A percentile compares a stretch with the other conserved stretches of the same genome.
phyloP scores from a whole-genome alignment of 177 flowering plant genomes.

The Vitis hybrid region DNA sequence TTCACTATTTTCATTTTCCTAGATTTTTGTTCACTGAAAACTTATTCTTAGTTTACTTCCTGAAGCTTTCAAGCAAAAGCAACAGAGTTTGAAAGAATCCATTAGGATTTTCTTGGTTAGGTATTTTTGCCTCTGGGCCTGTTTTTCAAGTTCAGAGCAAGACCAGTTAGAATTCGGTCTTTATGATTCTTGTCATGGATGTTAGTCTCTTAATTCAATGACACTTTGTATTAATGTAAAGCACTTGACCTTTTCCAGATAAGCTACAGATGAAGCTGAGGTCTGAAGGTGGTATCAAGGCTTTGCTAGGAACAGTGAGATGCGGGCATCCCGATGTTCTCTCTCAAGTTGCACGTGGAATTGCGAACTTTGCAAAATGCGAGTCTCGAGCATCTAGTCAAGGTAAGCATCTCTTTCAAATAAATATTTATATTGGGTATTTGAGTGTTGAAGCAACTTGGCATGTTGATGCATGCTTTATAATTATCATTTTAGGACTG shows the following conservation, averaged over 20 bases:
- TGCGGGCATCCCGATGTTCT: constrained; percentile 96
- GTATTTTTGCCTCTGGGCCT: not conserved
- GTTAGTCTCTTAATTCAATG: not conserved
- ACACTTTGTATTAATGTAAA: not conserved
- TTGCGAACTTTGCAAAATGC: constrained; percentile 96
- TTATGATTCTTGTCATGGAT: not conserved
- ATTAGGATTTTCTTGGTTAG: too few relatives aligned
- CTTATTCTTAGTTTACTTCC: too few relatives aligned
- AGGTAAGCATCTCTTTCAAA: constrained; percentile 38
- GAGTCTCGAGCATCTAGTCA: constrained; percentile 88
- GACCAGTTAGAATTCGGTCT: not conserved
- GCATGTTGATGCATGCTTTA: not conserved
- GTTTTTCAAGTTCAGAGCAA: not conserved
- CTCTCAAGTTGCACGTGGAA: constrained; percentile 97
- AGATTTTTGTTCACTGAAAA: too few relatives aligned
- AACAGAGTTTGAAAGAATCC: too few relatives aligned
- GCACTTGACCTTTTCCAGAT: constrained; percentile 38
- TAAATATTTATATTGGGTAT: not conserved
- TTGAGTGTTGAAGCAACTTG: not conserved
- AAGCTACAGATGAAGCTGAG: constrained; percentile 75
- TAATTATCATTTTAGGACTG: not conserved
- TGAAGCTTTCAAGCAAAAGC: too few relatives aligned
- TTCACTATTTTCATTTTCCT: too few relatives aligned
- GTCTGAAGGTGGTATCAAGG: constrained; percentile 93
- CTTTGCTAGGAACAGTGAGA: constrained; percentile 88